These are phyloP conservation scores for Santalum album DNA, from an alignment of 164 flowering plant genomes.

Conservation along the genomic window DNA sequence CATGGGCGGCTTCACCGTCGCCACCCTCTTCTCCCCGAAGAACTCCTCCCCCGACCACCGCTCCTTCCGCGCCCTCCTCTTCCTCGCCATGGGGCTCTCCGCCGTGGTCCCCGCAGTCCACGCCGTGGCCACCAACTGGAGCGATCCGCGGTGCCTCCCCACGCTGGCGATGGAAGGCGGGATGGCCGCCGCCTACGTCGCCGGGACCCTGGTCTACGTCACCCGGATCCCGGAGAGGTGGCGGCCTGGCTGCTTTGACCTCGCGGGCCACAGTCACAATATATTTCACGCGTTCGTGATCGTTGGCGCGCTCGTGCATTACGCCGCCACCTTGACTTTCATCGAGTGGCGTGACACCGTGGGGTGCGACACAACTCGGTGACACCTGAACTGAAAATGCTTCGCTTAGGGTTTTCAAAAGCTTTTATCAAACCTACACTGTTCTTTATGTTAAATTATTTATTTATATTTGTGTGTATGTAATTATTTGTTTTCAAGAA, in stretches of 20 bases:
- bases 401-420: no score
- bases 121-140: constrained; percentile 55
- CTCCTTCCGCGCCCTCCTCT: constrained; percentile 55
- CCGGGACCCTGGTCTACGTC: constrained; percentile 63
- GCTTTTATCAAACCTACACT: no score
- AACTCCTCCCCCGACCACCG: constrained; percentile 44
- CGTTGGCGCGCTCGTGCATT: constrained; percentile 79
- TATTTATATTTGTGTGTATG: no score
- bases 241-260: constrained; percentile 80
- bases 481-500: no score
- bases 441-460: no score
- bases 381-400: no score
- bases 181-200: constrained; percentile 66
- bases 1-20: constrained; percentile 56
- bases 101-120: constrained; percentile 75
- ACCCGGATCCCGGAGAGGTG: constrained; percentile 71
- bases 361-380: constrained; percentile 26
- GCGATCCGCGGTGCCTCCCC: constrained; percentile 37
- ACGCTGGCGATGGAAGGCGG: constrained; percentile 51
- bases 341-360: constrained; percentile 52
- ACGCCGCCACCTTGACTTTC: constrained; percentile 58
- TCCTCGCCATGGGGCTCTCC: constrained; percentile 67
- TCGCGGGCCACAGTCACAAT: constrained; percentile 90
- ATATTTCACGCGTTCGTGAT: constrained; percentile 79
- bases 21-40: constrained; percentile 55